A percentile compares a stretch with the other conserved stretches of the same genome.
These are phyloP conservation scores for Amanita rubescens DNA, from an alignment of 768 basidiomycete genomes.

Conservation along the genomic window DNA sequence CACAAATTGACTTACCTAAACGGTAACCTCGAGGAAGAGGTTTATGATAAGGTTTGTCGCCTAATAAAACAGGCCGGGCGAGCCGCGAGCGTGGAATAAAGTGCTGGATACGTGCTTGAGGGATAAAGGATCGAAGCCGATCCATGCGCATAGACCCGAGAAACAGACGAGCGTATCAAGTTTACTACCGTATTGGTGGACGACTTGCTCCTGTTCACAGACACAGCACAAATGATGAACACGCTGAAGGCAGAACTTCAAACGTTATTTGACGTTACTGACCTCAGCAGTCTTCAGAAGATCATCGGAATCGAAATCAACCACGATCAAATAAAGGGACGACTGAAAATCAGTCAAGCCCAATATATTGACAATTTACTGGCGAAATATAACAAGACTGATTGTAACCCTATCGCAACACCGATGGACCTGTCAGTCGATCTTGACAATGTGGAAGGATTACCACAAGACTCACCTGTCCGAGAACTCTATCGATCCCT, in stretches of 20 bases:
- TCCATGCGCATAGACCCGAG: neutral
- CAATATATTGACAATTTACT: neutral
- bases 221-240: neutral
- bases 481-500: neutral
- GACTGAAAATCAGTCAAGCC: neutral
- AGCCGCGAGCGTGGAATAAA: neutral
- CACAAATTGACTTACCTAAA: too few species aligned
- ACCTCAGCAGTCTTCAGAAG: conserved; percentile 3
- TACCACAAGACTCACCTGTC: neutral
- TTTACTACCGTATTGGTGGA: neutral
- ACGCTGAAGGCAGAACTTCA: neutral
- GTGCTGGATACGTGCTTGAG: neutral
- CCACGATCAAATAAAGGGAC: neutral
- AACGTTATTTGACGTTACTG: neutral
- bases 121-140: neutral
- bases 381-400: neutral
- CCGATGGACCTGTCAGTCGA: neutral
- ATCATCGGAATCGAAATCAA: conserved; percentile 21
- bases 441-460: neutral
- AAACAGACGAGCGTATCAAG: neutral
- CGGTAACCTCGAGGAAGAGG: too few species aligned
- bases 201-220: neutral
- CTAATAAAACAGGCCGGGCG: neutral
- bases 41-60: too few species aligned
- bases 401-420: neutral